These are phyloP conservation scores for Fonsecaea nubica DNA, from an alignment of 2,329 filamentous ascomycete species.

Conservation along the genomic window DNA sequence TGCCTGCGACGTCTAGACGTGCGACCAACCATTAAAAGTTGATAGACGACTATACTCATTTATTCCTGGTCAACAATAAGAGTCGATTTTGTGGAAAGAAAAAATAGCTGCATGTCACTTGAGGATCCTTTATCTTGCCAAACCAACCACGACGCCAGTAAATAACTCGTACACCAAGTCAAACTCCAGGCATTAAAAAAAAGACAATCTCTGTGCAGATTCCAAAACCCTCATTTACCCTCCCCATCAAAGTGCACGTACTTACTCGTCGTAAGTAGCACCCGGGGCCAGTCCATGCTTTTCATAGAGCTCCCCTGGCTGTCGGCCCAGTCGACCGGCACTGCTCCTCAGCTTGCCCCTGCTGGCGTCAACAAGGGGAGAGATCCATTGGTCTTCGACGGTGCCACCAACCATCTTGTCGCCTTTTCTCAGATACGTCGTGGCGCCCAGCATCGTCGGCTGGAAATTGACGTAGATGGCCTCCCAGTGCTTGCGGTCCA, in stretches of 20 bases:
- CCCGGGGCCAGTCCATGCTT: conserved; percentile 26
- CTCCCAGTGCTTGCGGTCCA: conserved; percentile 51
- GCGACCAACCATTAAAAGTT: too few relatives aligned
- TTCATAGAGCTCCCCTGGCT: conserved; percentile 28
- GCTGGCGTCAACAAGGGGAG: conserved; percentile 37
- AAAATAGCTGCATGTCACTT: background rate
- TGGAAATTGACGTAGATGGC: conserved; percentile 52
- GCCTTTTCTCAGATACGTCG: conserved; percentile 35
- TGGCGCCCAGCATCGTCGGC: conserved; percentile 45
- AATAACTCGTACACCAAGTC: background rate
- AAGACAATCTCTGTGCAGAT: background rate
- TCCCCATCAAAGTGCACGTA: background rate
- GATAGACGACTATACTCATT: too few relatives aligned
- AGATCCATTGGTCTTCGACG: conserved; percentile 37
- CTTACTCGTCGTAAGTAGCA: conserved; percentile 16
- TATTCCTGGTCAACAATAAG: background rate
- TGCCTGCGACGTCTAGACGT: too few relatives aligned
- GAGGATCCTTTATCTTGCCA: background rate
- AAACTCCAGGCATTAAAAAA: background rate
- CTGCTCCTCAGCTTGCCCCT: conserved; percentile 38
- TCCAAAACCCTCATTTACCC: background rate
- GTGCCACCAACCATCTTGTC: conserved; percentile 38
- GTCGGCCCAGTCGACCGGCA: conserved; percentile 34
- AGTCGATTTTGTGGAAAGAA: background rate
- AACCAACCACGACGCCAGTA: background rate